Percentiles rank a stretch among this genome's conserved stretches.
Evolutionary conservation across 257 asterid genomes (phyloP).

Genomic region (Solanum corneliomulleri): DNA sequence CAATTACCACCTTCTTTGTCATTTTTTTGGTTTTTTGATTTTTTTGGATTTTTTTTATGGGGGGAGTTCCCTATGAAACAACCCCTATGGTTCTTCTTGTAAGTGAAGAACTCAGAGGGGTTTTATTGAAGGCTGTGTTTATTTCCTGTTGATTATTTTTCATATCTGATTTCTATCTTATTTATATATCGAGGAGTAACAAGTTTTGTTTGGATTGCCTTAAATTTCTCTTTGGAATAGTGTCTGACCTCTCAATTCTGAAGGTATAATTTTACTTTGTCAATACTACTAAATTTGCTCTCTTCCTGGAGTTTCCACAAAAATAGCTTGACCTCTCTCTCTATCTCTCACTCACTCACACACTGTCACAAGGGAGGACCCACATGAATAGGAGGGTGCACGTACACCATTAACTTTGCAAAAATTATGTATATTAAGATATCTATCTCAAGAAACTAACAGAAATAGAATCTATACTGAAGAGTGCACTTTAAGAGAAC

Average conservation of each 20-base stretch:
- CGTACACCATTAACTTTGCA: no score
- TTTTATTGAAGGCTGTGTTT: background rate
- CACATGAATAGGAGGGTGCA: no score
- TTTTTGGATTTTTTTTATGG: background rate
- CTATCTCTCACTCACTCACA: background rate
- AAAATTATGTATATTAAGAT: no score
- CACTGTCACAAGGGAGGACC: no score
- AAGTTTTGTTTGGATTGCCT: background rate
- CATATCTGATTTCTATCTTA: background rate
- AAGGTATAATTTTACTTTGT: background rate
- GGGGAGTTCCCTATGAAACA: background rate
- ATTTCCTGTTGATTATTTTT: background rate
- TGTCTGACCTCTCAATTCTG: background rate
- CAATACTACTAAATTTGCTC: background rate
- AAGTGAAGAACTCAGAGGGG: background rate
- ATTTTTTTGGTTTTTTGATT: slow-evolving; percentile 1
- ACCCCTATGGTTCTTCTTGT: background rate
- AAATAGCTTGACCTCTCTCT: background rate
- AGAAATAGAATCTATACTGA: no score
- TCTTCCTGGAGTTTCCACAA: background rate
- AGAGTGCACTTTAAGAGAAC: no score
- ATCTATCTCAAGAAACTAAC: no score
- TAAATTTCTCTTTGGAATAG: background rate
- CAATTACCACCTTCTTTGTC: slow-evolving; percentile 22
- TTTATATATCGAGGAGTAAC: background rate